Conservation (phyloP, 2,329 filamentous ascomycete species). For the Scedosporium minutisporum region DNA sequence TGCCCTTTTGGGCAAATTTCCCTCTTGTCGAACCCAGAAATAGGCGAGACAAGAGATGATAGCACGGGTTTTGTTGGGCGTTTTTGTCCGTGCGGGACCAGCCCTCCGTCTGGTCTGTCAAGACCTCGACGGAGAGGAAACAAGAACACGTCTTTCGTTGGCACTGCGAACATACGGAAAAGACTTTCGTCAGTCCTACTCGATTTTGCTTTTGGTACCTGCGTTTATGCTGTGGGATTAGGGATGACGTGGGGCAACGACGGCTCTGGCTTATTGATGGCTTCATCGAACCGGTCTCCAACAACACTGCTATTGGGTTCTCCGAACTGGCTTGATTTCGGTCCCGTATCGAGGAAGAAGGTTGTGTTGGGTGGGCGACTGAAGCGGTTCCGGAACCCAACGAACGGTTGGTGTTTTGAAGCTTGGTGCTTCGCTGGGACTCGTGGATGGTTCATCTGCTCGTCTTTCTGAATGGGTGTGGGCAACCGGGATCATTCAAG, state of each 20-base stretch:
- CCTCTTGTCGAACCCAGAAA: conserved; percentile 39
- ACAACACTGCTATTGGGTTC: neutral
- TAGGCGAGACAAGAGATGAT: conserved; percentile 35
- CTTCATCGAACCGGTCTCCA: neutral
- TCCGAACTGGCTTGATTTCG: neutral
- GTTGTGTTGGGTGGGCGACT: neutral
- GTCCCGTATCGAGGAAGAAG: neutral
- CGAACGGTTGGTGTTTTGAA: neutral
- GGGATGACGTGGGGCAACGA: neutral
- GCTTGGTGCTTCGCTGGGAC: neutral
- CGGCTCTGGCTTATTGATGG: neutral
- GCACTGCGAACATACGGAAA: conserved; percentile 78
- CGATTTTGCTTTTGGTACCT: neutral
- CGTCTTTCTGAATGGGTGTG: neutral
- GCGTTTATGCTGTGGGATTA: conserved; percentile 1
- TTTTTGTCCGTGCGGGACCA: conserved; percentile 70
- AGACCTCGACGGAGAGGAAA: conserved; percentile 55
- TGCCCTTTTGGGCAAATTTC: conserved; percentile 12
- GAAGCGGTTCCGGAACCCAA: neutral
- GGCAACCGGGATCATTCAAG: neutral
- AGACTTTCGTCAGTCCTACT: conserved; percentile 23
- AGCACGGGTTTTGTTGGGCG: conserved; percentile 87
- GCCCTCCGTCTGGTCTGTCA: conserved; percentile 47
- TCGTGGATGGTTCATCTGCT: neutral
- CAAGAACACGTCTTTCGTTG: conserved; percentile 88